These are phyloP conservation scores for Cryptosporidium sp. DNA, from an alignment of 169 alveolate species.

Conservation along the genomic window DNA sequence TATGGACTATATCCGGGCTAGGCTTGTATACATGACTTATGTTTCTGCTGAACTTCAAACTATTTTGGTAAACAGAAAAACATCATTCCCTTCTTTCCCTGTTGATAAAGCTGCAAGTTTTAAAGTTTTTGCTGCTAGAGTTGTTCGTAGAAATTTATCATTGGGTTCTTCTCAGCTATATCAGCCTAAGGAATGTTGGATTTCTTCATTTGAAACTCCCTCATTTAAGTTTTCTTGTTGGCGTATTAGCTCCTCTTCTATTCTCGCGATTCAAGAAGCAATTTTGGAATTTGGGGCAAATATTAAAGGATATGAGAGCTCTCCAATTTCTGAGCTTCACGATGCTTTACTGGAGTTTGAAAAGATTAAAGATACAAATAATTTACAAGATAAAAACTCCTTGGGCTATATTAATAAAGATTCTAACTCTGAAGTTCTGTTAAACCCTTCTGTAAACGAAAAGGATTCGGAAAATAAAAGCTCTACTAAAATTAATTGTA, in stretches of 20 bases:
- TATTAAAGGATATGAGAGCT: slow-evolving; percentile 37
- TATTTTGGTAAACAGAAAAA: slow-evolving; percentile 46
- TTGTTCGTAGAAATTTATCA: slow-evolving; percentile 54
- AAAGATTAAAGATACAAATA: not conserved
- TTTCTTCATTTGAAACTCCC: slow-evolving; percentile 48
- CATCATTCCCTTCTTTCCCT: slow-evolving; percentile 47
- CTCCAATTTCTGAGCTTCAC: slow-evolving; percentile 11
- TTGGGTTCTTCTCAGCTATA: slow-evolving; percentile 36
- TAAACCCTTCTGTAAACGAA: not conserved
- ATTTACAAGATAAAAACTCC: not conserved
- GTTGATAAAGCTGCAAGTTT: slow-evolving; percentile 44
- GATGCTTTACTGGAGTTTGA: slow-evolving; percentile 63
- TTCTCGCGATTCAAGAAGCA: slow-evolving; percentile 28
- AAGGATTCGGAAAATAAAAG: not conserved
- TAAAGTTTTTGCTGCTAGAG: slow-evolving; percentile 62
- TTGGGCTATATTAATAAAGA: not conserved
- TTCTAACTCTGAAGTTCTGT: not conserved
- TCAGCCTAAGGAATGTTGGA: slow-evolving; percentile 51
- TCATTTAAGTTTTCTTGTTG: slow-evolving; percentile 59
- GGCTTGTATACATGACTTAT: slow-evolving; percentile 64
- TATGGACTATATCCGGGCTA: slow-evolving; percentile 58
- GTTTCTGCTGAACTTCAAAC: slow-evolving; percentile 59
- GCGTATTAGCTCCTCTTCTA: slow-evolving; percentile 49
- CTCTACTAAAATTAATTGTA: not conserved
- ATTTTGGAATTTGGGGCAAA: slow-evolving; percentile 2